phyloP scores from a whole-genome alignment of 2,329 filamentous ascomycete species.

The Venturia pyrina region DNA sequence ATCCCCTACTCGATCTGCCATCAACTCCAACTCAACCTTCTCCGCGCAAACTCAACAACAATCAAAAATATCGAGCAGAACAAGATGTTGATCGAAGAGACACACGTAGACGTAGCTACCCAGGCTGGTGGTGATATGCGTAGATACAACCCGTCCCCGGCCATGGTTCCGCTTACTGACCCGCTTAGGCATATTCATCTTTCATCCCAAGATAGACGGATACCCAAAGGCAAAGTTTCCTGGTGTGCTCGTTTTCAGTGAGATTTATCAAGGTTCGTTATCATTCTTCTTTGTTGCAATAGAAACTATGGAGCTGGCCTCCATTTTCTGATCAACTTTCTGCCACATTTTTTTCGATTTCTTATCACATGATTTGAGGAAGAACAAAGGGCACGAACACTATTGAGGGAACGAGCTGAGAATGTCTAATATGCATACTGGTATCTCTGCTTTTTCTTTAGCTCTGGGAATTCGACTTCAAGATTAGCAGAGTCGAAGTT shows the following conservation, averaged over 20 bases:
- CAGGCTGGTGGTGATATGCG: constrained; percentile 51
- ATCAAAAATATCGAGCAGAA: not conserved
- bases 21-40: not conserved
- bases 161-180: constrained; percentile 7
- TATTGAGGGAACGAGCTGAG: too few species aligned
- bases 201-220: constrained; percentile 73
- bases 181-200: constrained; percentile 68
- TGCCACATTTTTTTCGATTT: too few species aligned
- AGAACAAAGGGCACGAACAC: too few species aligned
- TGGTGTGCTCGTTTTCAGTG: constrained; percentile 78
- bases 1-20: not conserved
- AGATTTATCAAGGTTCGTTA: constrained; percentile 80
- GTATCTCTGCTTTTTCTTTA: too few species aligned
- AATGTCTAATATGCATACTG: too few species aligned
- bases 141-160: constrained; percentile 21
- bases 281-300: not conserved
- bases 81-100: constrained; percentile 51
- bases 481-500: too few species aligned
- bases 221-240: constrained; percentile 88
- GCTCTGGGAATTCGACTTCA: too few species aligned
- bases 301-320: too few species aligned
- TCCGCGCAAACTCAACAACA: constrained; percentile 3
- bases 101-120: constrained; percentile 49
- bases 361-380: too few species aligned
- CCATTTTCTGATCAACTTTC: too few species aligned